Conservation (phyloP, 768 basidiomycete species). For the Phaffia australis region DNA sequence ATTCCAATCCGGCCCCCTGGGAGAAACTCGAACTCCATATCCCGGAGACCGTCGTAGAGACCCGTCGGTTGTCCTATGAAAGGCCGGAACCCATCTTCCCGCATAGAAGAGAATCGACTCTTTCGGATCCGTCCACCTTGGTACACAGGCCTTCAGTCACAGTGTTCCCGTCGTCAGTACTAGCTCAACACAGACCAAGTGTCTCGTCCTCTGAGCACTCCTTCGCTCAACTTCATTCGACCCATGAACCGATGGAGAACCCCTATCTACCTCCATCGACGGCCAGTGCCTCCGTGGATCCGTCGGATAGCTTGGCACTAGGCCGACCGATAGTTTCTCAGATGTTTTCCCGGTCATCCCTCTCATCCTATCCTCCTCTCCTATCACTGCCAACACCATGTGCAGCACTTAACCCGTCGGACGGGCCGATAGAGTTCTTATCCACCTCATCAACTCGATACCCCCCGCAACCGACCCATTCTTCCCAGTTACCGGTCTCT, state of each 20-base stretch:
- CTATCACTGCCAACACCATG: not conserved
- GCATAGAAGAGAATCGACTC: not conserved
- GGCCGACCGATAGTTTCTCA: too few relatives aligned
- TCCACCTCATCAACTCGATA: not conserved
- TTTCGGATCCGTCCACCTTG: not conserved
- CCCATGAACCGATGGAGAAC: too few relatives aligned
- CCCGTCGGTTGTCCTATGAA: not conserved
- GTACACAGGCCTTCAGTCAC: not conserved
- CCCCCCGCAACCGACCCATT: not conserved
- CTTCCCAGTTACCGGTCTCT: not conserved
- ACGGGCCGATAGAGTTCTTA: not conserved
- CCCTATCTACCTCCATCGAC: not conserved
- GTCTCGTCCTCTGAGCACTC: not conserved
- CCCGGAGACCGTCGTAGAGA: not conserved
- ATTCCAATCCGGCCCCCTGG: conserved; percentile 11
- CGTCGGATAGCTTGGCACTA: too few relatives aligned
- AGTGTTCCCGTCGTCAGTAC: not conserved
- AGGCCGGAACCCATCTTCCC: not conserved
- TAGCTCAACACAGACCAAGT: not conserved
- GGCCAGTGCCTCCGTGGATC: too few relatives aligned
- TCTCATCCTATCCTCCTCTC: not conserved
- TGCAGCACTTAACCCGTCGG: too few relatives aligned
- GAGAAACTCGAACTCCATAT: conserved; percentile 9
- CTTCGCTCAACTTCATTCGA: not conserved
- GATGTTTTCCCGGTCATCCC: not conserved